Base-by-base conservation (phyloP, 2,329 filamentous ascomycete genomes). In the Epichloe elymi region DNA sequence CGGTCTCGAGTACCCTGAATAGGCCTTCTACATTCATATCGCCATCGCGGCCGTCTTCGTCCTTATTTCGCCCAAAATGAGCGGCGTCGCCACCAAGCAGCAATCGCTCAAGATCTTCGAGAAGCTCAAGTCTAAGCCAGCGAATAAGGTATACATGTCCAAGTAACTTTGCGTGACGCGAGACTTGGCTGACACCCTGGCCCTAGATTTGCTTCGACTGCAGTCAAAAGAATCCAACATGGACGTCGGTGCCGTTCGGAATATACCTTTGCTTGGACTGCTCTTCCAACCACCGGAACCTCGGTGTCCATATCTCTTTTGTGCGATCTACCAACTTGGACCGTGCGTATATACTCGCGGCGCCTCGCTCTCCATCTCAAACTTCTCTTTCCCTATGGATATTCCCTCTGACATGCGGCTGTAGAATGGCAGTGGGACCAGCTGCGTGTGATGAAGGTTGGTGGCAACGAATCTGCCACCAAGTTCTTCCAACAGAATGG, bases 191-290 rank as follows among this genome's bases (percentile, higher is more conserved):
- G 46, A 52, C 50, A n/a, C 4, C 8, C 7, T 49, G 6, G 5
- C 30, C 55, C 43, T 58, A 95, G 90, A 81, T 95, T 74, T 98
- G 93, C 78, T 98, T 98, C 72, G 93, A 98, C 73, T 98, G 93
- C 71, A 84, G 87, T 66, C 86, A 89, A 63, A 97, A 97, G 73
- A 96, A 96, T 66, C 93, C 93, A 55, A 97, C 93, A 53, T 98
- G 93, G 93, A 95, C 90, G 7, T 97, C 91, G 6, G 90, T 96
- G 35, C 90, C 91, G 11, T 89, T 98, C 57, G 93, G 88, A 64
- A 97, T 98, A 67, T 98, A 97, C 68, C 82, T 98, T 20, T 98
- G 93, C 65, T 84, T 98, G 62, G 93, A 98, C 72, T 98, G 93
- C 74, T 96, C 91, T 41, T 86, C 91, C 52, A 89, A 96, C 69